These are phyloP conservation scores for Spencermartinsiella europaea DNA, from an alignment of 805 yeast species.

Conservation along the genomic window DNA sequence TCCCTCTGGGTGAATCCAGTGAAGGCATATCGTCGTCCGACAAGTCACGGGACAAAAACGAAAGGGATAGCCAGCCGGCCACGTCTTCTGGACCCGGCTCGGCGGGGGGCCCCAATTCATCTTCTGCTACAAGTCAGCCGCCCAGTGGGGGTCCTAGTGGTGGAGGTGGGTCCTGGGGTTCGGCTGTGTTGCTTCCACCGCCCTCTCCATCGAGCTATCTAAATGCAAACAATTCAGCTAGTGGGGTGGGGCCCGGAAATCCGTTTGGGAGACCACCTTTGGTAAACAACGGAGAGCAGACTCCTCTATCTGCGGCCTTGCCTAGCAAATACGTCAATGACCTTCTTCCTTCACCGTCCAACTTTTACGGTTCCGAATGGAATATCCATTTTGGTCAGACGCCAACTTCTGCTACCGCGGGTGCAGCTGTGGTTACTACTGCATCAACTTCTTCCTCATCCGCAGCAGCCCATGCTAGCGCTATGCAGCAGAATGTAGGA, in stretches of 20 bases:
- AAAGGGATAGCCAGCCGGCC: constrained; percentile 1
- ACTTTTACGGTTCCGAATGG: constrained; percentile 62
- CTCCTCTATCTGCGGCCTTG: constrained; percentile 61
- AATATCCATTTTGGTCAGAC: constrained; percentile 37
- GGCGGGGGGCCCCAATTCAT: neutral
- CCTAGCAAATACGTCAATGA: constrained; percentile 71
- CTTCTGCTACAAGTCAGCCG: neutral
- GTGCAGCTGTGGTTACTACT: constrained; percentile 4
- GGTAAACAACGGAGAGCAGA: constrained; percentile 48
- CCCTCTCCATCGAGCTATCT: constrained; percentile 33
- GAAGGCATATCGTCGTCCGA: constrained; percentile 6
- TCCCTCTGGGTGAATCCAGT: constrained; percentile 28
- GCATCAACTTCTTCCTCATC: constrained; percentile 7
- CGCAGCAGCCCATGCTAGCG: constrained; percentile 3
- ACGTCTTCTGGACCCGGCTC: neutral
- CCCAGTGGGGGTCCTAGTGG: neutral
- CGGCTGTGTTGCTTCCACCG: constrained; percentile 29
- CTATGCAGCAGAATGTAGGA: neutral
- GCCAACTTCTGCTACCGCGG: constrained; percentile 19
- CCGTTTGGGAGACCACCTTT: constrained; percentile 30
- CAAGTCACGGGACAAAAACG: neutral
- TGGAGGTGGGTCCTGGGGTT: constrained; percentile 26
- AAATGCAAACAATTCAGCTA: constrained; percentile 14
- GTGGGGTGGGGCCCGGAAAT: constrained; percentile 30
- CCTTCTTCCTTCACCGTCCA: constrained; percentile 76